Evolutionary conservation across 1,284 basidiomycete species (phyloP), one percentile per base, ranked within the genome.

Genomic region (Leccinum subfulvum): DNA sequence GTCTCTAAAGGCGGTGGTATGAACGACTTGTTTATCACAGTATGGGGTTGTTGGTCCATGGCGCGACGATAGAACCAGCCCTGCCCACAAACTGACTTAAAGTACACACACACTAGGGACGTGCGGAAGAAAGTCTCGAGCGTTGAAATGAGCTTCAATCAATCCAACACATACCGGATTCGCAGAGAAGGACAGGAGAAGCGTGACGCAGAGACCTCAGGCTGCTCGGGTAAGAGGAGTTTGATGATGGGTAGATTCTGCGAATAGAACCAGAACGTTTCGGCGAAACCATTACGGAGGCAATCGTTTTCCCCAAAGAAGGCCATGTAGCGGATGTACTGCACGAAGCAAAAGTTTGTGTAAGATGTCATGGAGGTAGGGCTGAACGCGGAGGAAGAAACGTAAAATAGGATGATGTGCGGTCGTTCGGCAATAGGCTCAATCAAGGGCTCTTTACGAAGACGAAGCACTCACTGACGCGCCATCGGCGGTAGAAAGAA

Each of bases 261-360:
- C 1, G 91, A 84, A 66, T 91, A 87, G 69, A 85, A 85, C 79
- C 87, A 91, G 69, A 84, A 90, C 7, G 87, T 87, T 76, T 95
- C 93, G 8, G 92, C 89, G 57, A 91, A 77, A 61, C 86, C 88
- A 66, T 88, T 84, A 60, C 83, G 81, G 67, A 84, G 65, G 66
- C 82, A 79, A 63, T 85, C 83, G 56, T 77, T 76, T 70, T 85
- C 81, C 59, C 80, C 79, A 56, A 76, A 73, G 74, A 84, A 87
- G n/a, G 91, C 88, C 10, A 86, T 84, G 63, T 80, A 79, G 52
- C 92, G 88, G 67, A 94, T 80, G 74, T 93, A 84, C 62, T 87
- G 84, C 67, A 95, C 79, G 78, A 95, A 94, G 75, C 87, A 90
- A 74, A 93, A 95, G 76, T 89, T 86, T 61, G 84, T 83, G 77